Base-by-base conservation (phyloP, 1,139 yeast genomes). In the Blastobotrys malaysiensis region DNA sequence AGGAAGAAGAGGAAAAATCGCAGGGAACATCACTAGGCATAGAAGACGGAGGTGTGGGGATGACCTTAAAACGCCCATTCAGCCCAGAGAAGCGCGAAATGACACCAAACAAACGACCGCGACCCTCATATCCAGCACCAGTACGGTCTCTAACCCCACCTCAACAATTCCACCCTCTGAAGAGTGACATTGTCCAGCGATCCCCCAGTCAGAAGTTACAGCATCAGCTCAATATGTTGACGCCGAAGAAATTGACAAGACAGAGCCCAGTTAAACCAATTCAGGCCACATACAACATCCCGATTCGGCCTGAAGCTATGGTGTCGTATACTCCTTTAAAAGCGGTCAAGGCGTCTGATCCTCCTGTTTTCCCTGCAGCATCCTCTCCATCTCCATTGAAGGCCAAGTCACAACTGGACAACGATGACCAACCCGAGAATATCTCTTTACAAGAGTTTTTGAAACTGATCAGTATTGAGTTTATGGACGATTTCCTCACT, bases 401-500 rank as follows among this genome's bases (percentile, higher is more conserved):
- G 27, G 50, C 44, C 16, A 47, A 44, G 26, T 53, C 43, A 46
- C 54, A 31, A 43, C 52, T 39, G 46, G 49, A 31, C 36, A 26
- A 54, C 27, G 50, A 53, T 45, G 46, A 51, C 14, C 44, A 27
- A 9, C 53, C 57, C 36, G 52, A 49, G 5, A 60, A 58, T 22
- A 59, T 69, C 7, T 56, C 67, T 2, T 57, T 70, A 16, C 55
- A 59, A 3, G 69, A 66, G 20, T 70, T 70, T 54, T 55, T 70
- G 50, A 56, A 60, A 16, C 60, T 63, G 63, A 65, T 69, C 16
- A 61, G 65, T 2, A 62, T 70, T 24, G 68, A 66, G 27, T 70
- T 70, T 51, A 61, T 70, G 65, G 72, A 69, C 31, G 69, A 67
- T 19, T 60, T 69, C 46, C 55, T 65, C 36, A 59, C 68, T 45